Evolutionary conservation across 441 rosid genomes (phyloP), one percentile per base, ranked within the genome.

Genomic region (Mallotus repandus): DNA sequence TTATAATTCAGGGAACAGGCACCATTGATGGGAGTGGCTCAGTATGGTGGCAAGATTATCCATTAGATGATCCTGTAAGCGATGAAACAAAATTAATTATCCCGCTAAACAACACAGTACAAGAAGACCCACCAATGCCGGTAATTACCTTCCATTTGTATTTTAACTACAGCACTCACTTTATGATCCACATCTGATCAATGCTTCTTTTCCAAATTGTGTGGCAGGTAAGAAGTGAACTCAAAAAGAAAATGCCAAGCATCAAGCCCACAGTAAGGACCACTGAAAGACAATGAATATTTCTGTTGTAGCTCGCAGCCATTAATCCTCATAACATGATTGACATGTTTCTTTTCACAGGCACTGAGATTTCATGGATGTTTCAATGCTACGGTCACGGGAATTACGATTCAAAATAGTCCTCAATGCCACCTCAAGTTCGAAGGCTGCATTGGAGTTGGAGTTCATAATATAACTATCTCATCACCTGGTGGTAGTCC

Each of bases 401-500:
- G 98, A 46, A 94, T 96, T 71, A 94, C 83, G 60, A 89, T 96
- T 77, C 94, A 87, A 74, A 92, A 93, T 89, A 96, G 98, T 79
- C 99, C 97, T 14, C 98, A 89, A 57, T 91, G 93, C 85, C 99
- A 96, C 79, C 96, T 96, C 79, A 91, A 92, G 83, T 94, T 96
- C 53, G 98, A 92, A 76, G 84, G 91, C 79, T 96, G 97, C 85
- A 66, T 83, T 9, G 93, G 92, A 38, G 98, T 92, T 22, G 69
- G 71, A 68, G 97, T 96, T 22, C 97, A 94, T 78, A 90, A 89
- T 74, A 66, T 94, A 19, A 74, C 25, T 57, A 25, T 89, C 69
- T 87, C 91, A 41, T 94, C 99, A n/a, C 98, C 99, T 1, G 96
- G 97, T 9, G 86, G 94, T 70, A 96, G 98, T 85, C 99, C 97